Base-by-base conservation (phyloP, 768 basidiomycete species). In the Pleurotus cornucopiae region DNA sequence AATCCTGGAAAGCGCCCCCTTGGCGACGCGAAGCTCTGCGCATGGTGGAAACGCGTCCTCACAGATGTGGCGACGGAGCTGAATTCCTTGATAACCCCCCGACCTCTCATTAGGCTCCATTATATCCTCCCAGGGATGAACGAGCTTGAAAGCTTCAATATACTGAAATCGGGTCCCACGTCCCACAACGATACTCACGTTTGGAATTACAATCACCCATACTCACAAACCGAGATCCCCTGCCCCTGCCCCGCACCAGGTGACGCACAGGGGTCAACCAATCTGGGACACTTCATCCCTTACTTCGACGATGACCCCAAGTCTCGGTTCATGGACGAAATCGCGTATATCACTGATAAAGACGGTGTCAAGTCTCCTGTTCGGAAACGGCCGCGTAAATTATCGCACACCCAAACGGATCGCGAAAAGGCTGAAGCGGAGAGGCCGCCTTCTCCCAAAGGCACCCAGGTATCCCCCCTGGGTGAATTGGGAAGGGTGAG, bases 241-340 rank as follows among this genome's bases (percentile, higher is more conserved):
- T 66, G 80, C 41, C 81, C 75, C 39, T 82, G 75, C 63, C 74
- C 76, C 12, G 48, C 61, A 38, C 66, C 64, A 44, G 61, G 61
- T 43, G 53, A 60, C 2, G 60, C 67, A 1, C 46, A 72, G 48
- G 62, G 59, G 41, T 52, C 61, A 60, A 68, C 64, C 25, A 79
- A 81, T 57, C 73, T 95, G 26, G 92, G 89, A 0, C 79, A 84
- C 54, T 81, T 81, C 51, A 87, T 99, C 18, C 97, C 97, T 1
- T 87, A 82, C 55, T 93, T 98, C 66, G 90, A 94, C n/a, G 97
- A 99, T 64, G 94, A 97, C 69, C 95, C 97, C 5, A 98, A 98
- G 70, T 84, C 90, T 55, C 83, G 97, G 14, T 98, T 98, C 68
- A 71, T 99, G 67, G 89, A 91, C 68, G 94, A 97, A 70, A 84